phyloP scores from a whole-genome alignment of 169 alveolate species.

The Plasmodium gonderi region DNA sequence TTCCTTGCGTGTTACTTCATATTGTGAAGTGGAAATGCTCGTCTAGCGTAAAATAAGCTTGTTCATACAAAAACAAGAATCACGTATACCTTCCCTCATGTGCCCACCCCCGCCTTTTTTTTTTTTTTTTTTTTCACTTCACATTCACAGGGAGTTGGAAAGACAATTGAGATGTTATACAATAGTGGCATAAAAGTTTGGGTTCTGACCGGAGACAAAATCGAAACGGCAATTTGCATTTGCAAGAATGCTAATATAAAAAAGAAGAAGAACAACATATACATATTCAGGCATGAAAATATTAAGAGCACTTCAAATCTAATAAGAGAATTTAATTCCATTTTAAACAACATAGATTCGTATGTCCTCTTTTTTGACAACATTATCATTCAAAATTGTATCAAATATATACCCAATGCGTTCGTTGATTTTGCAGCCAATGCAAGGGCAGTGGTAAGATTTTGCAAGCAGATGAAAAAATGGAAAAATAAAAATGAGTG shows the following conservation, averaged over 20 bases:
- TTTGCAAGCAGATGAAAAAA: constrained; percentile 33
- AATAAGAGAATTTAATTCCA: constrained; percentile 64
- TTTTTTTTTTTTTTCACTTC: background rate
- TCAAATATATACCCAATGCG: constrained; percentile 63
- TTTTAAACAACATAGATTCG: constrained; percentile 57
- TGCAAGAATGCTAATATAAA: constrained; percentile 97
- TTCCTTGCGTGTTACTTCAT: background rate
- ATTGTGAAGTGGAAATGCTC: no score
- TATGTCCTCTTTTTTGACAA: constrained; percentile 68
- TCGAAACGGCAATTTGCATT: constrained; percentile 99
- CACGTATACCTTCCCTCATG: no score
- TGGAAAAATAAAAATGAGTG: no score
- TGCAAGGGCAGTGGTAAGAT: constrained; percentile 74
- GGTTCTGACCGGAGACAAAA: constrained; percentile 99
- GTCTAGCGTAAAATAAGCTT: no score
- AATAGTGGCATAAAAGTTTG: constrained; percentile 98
- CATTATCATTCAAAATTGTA: constrained; percentile 65
- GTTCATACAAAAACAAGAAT: no score
- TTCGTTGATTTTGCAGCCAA: constrained; percentile 70
- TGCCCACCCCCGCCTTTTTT: background rate
- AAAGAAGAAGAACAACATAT: constrained; percentile 81
- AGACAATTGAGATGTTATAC: constrained; percentile 93
- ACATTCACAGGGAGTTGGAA: constrained; percentile 92
- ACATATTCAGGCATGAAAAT: constrained; percentile 79
- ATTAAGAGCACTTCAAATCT: constrained; percentile 74